A percentile compares a stretch with the other conserved stretches of the same genome.
Conservation (phyloP, 129 eudicot genomes). For the Arctium minus region DNA sequence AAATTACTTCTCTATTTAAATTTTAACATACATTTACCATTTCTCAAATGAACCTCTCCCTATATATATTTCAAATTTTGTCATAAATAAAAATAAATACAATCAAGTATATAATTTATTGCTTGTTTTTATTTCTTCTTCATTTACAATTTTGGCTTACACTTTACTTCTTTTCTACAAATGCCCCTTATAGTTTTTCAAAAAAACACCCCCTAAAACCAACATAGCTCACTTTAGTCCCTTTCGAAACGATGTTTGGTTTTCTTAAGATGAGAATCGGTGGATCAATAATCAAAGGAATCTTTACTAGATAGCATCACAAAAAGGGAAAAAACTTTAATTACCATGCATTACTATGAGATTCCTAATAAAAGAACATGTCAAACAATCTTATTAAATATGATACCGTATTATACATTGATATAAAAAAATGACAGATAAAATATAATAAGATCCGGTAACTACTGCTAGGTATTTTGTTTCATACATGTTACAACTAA, state of each 20-base stretch:
- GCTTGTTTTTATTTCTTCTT: not conserved
- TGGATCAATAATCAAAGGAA: too few relatives aligned
- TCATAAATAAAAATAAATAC: not conserved
- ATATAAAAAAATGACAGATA: not conserved
- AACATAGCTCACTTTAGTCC: not conserved
- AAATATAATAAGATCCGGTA: too few relatives aligned
- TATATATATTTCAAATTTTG: too few relatives aligned
- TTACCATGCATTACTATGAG: too few relatives aligned
- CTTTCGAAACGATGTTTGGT: not conserved
- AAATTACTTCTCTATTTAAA: too few relatives aligned
- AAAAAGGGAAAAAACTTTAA: too few relatives aligned
- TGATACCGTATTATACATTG: not conserved
- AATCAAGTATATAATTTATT: not conserved
- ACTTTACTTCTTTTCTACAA: not conserved
- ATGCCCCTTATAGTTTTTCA: not conserved
- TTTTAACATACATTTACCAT: too few relatives aligned
- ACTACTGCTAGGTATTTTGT: not conserved
- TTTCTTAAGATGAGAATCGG: not conserved
- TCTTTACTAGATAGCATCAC: too few relatives aligned
- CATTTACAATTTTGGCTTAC: not conserved
- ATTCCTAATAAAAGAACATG: not conserved
- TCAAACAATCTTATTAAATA: not conserved
- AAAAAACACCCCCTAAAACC: not conserved
- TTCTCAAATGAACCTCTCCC: too few relatives aligned
- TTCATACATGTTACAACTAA: not conserved